Evolutionary conservation across 2,329 filamentous ascomycete genomes (phyloP).

Genomic region (Proliferodiscus dingleyae): DNA sequence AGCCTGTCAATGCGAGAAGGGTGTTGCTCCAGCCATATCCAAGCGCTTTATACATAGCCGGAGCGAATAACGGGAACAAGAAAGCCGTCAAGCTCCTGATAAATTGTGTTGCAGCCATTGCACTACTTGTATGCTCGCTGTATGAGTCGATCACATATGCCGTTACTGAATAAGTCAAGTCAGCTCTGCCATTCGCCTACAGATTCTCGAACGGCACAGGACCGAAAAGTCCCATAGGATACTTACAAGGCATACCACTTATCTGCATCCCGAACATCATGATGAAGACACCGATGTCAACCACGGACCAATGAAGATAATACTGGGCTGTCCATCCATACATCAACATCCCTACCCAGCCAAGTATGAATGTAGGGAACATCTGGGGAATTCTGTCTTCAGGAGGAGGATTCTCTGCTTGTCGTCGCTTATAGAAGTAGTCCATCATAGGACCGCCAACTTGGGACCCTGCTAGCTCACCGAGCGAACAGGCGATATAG

Average conservation of each 20-base stretch:
- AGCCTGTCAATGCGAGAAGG: constrained; percentile 35
- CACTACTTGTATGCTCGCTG: constrained; percentile 27
- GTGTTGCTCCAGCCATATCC: constrained; percentile 33
- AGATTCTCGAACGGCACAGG: too few relatives aligned
- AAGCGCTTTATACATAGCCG: constrained; percentile 28
- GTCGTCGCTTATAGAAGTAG: constrained; percentile 10
- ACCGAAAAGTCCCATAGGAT: too few relatives aligned
- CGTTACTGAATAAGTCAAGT: constrained; percentile 1
- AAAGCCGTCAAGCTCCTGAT: constrained; percentile 21
- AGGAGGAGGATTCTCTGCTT: constrained; percentile 47
- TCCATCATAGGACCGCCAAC: constrained; percentile 27
- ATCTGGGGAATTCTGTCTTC: constrained; percentile 59
- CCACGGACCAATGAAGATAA: constrained; percentile 47
- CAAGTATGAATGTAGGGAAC: constrained; percentile 45
- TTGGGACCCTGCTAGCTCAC: constrained; percentile 32
- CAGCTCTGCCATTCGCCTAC: too few relatives aligned
- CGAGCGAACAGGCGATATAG: constrained; percentile 45
- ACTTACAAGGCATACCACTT: background rate
- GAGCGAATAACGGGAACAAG: constrained; percentile 32
- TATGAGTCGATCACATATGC: constrained; percentile 51
- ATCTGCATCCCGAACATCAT: constrained; percentile 41
- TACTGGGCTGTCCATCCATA: constrained; percentile 54
- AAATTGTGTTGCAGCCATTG: constrained; percentile 35
- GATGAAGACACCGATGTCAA: constrained; percentile 47
- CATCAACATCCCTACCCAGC: constrained; percentile 50